Base-by-base conservation (phyloP, 352 stramenopile species). In the Pythium monospermum region DNA sequence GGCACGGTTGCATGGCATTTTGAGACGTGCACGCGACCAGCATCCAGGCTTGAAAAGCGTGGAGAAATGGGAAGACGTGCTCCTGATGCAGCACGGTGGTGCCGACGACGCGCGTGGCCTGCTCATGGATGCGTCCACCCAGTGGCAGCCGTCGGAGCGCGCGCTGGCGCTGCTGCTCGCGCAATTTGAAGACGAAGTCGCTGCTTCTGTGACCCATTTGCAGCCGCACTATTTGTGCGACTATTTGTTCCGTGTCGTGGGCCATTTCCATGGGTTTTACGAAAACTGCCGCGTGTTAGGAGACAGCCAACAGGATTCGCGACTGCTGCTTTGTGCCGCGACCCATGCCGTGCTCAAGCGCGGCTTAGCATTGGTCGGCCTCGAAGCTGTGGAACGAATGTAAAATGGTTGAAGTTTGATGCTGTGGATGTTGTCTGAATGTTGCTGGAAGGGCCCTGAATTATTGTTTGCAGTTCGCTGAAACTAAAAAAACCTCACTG, bases 191-290 rank as follows among this genome's bases (percentile, higher is more conserved):
- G 83, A 94, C 50, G 83, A 89, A 54, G 67, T 91, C 16, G 45
- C 66, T 6, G 50, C 62, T 11, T 62, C 77, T 13, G 59, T 86
- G 48, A 59, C 68, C 15, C 71, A 91, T 19, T 61, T 90, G 57
- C 74, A 82, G 38, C 78, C 83, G 39, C 80, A 91, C 51, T 79
- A 78, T 37, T 53, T 94, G 47, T 90, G 80, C 61, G 80, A 91
- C 54, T 94, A 91, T 50, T 56, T 94, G 21, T 94, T 88, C 63
- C 76, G 80, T 43, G 67, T 94, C 39, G 76, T 77, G 19, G 68
- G 64, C 46, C 72, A 88, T 25, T 91, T 94, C 62, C 83, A 94
- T 57, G 58, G 61, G 16, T 94, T 94, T 40, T 91, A 91, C 44
- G 80, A 91, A 59, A 71, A 82, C 25, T 94, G 83, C 51, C 80